Evolutionary conservation across 805 yeast genomes (phyloP), one percentile per base, ranked within the genome.

Genomic region (Kuraishia borneana): DNA sequence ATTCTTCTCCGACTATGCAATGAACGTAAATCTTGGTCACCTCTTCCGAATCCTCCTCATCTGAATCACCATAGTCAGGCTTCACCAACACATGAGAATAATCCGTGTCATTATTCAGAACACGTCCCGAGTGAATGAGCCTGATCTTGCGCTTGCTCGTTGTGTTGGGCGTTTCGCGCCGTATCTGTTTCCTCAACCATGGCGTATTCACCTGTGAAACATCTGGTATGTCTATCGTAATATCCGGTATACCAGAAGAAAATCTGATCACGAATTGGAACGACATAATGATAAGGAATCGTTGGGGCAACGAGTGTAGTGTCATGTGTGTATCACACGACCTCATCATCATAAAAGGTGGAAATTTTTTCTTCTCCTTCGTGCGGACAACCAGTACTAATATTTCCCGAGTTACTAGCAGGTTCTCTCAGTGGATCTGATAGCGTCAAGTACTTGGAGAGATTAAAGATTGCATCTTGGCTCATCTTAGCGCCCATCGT

Each of bases 371-470:
- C 18, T n/a, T 37, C 31, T 36, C 35, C 30, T 49, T 56, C 71
- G 83, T 77, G 83, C 79, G 83, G 79, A 72, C 68, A 73, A 70
- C 83, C 77, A 70, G 73, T 76, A 72, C 76, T 69, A 39, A 34
- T 12, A 25, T 25, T 25, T 25, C 28, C 28, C 28, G 28, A 25
- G 7, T 12, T 25, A 12, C 28, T 25, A 25, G 28, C 28, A 12
- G 28, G 13, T 12, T 13, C 28, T 46, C 40, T 41, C 54, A 48
- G 56, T 58, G 58, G 60, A 48, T 53, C 54, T 54, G 49, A 53
- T 69, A 66, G 81, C 74, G 82, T 75, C 83, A 68, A 67, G 81
- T 73, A 72, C 69, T 63, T 64, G 81, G 82, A 65, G 76, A 75
- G 81, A 75, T 46, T 40, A 58, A 63, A 43, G 39, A 41, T 22